Base-by-base conservation (phyloP, 352 stramenopile species). In the Globisporangium spinosum region DNA sequence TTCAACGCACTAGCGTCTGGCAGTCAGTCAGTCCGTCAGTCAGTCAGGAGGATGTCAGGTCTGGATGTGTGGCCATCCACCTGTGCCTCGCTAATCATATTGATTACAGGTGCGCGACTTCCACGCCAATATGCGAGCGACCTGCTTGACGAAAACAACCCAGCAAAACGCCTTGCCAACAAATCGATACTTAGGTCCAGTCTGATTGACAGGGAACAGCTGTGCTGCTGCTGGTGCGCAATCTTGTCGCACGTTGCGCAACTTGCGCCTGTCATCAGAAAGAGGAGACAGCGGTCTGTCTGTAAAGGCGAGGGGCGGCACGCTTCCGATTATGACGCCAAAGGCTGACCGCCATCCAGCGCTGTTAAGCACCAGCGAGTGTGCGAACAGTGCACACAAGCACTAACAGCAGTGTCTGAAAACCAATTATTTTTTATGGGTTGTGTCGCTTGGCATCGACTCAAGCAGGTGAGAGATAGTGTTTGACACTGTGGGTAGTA, bases 231-330 rank as follows among this genome's bases (percentile, higher is more conserved):
- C 38, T 45, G 38, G 38, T 3, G 38, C 35, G 35, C 38, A 45
- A 45, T 45, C 38, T 45, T 45, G 38, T 45, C 38, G 40, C 23
- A 38, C 10, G 29, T 45, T 45, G 56, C 32, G 32, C 32, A 38
- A 38, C 32, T 38, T 38, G 32, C 29, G 56, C 55, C 55, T 62
- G 56, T 62, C 56, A 45, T 17, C 3, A 2, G 12, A 43, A 13
- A 13, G 13, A 61, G 8, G 15, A 45, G 10, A 9, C 10, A 51
- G 43, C 1, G 43, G 29, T 23, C 5, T 38, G 29, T 23, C 5
- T 38, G 56, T 47, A 62, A 62, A 61, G 43, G 32, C 32, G 20
- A 47, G 56, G 17, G 22, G 54, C 17, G 12, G 56, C 56, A 62
- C 56, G 56, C n/a, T 62, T 49, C 56, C 32, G 8, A 32, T 62